Evolutionary conservation across 225 moss, liverwort and hornwort genomes (phyloP).

Genomic region (Physcomitrium patens): DNA sequence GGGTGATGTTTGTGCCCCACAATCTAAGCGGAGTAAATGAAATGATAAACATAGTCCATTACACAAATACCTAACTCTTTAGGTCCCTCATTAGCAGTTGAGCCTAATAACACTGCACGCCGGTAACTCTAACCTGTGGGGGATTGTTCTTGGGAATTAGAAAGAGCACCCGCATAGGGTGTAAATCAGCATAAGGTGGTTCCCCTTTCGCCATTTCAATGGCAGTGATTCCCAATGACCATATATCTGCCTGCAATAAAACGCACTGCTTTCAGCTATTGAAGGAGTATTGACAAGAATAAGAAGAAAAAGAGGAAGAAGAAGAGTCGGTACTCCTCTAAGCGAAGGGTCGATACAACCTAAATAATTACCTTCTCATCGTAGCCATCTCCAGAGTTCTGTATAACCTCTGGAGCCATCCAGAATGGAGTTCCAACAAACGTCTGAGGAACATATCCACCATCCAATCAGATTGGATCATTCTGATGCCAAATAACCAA

Average conservation of each 20-base stretch:
- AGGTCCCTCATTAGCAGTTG: background rate
- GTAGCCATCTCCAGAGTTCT: slow-evolving; percentile 93
- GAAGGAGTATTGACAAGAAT: background rate
- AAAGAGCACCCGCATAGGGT: slow-evolving; percentile 97
- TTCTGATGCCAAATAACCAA: slow-evolving; percentile 15
- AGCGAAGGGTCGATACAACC: background rate
- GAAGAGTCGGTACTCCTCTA: background rate
- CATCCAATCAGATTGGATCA: slow-evolving; percentile 31
- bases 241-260: slow-evolving; percentile 85
- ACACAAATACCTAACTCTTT: slow-evolving; percentile 8
- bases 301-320: background rate
- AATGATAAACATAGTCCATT: slow-evolving; percentile 10
- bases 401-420: slow-evolving; percentile 99
- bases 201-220: slow-evolving; percentile 99
- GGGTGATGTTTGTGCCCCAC: background rate
- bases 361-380: slow-evolving; percentile 77
- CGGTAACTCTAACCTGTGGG: slow-evolving; percentile 63
- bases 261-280: slow-evolving; percentile 22
- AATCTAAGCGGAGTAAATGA: slow-evolving; percentile 8
- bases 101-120: background rate
- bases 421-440: slow-evolving; percentile 99
- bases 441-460: slow-evolving; percentile 63
- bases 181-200: slow-evolving; percentile 93
- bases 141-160: slow-evolving; percentile 92
- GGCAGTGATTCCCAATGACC: slow-evolving; percentile 97